phyloP scores from a whole-genome alignment of 2,329 filamentous ascomycete genomes.

The Sporothrix dimorphospora region DNA sequence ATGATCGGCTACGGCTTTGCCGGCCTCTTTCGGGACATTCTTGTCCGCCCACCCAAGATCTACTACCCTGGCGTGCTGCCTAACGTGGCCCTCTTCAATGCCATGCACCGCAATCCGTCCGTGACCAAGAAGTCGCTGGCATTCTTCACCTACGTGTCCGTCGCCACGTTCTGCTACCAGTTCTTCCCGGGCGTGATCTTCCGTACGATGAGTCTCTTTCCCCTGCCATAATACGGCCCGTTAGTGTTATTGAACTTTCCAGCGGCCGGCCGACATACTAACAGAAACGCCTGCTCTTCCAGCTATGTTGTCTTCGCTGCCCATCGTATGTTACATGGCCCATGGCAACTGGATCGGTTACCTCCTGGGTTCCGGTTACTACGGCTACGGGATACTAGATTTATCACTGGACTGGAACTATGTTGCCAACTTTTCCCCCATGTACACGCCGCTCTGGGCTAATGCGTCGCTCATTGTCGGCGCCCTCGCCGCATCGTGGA shows the following conservation, averaged over 20 bases:
- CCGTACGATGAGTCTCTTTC: constrained; percentile 30
- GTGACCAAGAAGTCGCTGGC: constrained; percentile 38
- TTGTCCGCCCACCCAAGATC: constrained; percentile 40
- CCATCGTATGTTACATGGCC: constrained; percentile 40
- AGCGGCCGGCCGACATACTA: no score
- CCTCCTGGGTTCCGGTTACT: constrained; percentile 45
- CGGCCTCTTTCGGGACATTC: constrained; percentile 39
- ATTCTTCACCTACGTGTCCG: constrained; percentile 38
- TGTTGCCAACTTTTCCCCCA: constrained; percentile 43
- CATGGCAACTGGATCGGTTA: constrained; percentile 41
- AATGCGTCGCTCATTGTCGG: constrained; percentile 46
- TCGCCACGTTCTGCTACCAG: constrained; percentile 39
- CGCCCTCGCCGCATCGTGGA: constrained; percentile 39
- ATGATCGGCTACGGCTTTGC: constrained; percentile 41
- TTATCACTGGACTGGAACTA: constrained; percentile 52
- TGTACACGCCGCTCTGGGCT: constrained; percentile 42
- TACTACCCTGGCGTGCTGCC: constrained; percentile 40
- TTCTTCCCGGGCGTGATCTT: constrained; percentile 42
- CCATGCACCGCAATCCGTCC: constrained; percentile 39
- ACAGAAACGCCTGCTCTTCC: no score
- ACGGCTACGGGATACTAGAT: constrained; percentile 49
- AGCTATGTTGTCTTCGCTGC: constrained; percentile 33
- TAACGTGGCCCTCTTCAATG: constrained; percentile 40
- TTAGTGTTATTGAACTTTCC: no score
- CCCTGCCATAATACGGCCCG: no score